phyloP scores from a whole-genome alignment of 495 filamentous ascomycete species.

The Lepidopterella palustris region DNA sequence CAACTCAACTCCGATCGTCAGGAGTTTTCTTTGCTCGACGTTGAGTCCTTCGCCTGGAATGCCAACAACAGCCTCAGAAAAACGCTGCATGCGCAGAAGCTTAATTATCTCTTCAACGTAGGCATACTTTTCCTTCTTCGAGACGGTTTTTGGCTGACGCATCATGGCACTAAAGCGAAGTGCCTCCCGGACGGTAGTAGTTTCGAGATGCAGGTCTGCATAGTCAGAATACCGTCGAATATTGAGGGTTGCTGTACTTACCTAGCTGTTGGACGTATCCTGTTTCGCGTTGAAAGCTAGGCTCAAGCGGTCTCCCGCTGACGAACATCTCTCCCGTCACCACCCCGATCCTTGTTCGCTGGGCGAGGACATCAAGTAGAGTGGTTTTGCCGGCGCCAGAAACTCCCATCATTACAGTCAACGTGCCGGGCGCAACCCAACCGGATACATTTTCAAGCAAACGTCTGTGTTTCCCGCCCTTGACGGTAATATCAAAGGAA shows the following conservation, averaged over 20 bases:
- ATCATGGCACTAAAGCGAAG: constrained; percentile 74
- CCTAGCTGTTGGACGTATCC: constrained; percentile 86
- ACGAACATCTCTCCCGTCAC: constrained; percentile 48
- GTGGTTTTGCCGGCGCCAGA: constrained; percentile 67
- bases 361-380: constrained; percentile 62
- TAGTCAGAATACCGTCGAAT: neutral
- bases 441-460: constrained; percentile 60
- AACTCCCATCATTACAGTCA: constrained; percentile 71
- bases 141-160: constrained; percentile 64
- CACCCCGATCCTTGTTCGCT: constrained; percentile 74
- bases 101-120: constrained; percentile 88
- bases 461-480: constrained; percentile 51
- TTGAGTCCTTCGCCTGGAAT: constrained; percentile 77
- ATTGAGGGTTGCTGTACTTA: neutral
- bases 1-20: constrained; percentile 85
- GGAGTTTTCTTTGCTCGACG: constrained; percentile 78
- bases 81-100: constrained; percentile 77
- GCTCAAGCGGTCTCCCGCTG: constrained; percentile 63
- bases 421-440: constrained; percentile 69
- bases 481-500: constrained; percentile 64
- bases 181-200: constrained; percentile 75
- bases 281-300: constrained; percentile 81
- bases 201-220: constrained; percentile 75
- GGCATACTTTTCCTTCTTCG: constrained; percentile 64
- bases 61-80: constrained; percentile 78